Conservation (phyloP, 192 early-diverging fungal genomes). For the Rhizophlyctis rosea region DNA sequence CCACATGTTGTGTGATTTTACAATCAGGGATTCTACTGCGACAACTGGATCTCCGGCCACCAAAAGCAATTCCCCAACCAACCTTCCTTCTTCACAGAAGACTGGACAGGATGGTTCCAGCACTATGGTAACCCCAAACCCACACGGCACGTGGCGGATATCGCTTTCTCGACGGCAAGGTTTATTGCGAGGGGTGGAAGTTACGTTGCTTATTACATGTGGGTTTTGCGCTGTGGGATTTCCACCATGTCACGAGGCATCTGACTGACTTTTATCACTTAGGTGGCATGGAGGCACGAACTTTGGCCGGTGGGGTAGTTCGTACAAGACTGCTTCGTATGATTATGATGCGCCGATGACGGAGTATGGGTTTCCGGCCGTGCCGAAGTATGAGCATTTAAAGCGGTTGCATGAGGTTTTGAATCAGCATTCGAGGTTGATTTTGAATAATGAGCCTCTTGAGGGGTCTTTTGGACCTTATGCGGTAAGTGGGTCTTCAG, state of each 20-base stretch:
- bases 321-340: conserved; percentile 41
- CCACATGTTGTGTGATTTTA: not conserved
- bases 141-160: conserved; percentile 51
- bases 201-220: conserved; percentile 54
- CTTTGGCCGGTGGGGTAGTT: conserved; percentile 43
- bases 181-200: conserved; percentile 58
- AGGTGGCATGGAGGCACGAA: conserved; percentile 73
- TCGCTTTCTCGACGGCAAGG: conserved; percentile 52
- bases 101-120: conserved; percentile 64
- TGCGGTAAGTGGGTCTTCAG: not conserved
- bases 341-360: conserved; percentile 51
- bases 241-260: too few species aligned
- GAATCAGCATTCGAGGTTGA: conserved; percentile 5
- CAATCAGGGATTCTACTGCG: conserved; percentile 54
- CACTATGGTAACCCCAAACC: conserved; percentile 46
- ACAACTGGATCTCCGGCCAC: conserved; percentile 39
- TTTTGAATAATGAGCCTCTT: not conserved
- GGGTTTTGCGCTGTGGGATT: conserved; percentile 24
- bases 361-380: conserved; percentile 38
- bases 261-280: conserved; percentile 20
- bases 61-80: conserved; percentile 29
- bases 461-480: not conserved
- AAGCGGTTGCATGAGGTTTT: conserved; percentile 19
- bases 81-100: conserved; percentile 55
- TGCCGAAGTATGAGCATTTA: conserved; percentile 33